These are phyloP conservation scores for Trichoderma lentiforme DNA, from an alignment of 2,329 filamentous ascomycete genomes.

Conservation along the genomic window DNA sequence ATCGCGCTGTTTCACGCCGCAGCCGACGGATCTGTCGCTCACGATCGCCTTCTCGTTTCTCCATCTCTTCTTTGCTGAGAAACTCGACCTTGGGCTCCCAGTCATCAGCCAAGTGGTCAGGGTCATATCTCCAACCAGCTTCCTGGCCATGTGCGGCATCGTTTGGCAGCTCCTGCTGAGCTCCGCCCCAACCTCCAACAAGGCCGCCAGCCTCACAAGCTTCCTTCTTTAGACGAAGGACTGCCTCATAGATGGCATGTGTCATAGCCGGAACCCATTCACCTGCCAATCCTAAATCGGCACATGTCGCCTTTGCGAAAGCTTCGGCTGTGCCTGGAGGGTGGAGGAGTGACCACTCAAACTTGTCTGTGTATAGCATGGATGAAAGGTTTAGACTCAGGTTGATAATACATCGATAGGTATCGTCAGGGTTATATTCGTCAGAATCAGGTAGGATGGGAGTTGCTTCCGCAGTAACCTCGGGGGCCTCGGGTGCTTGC, in stretches of 20 bases:
- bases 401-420: slow-evolving; percentile 87
- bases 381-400: slow-evolving; percentile 90
- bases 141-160: slow-evolving; percentile 78
- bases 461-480: slow-evolving; percentile 68
- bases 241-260: slow-evolving; percentile 95
- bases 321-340: slow-evolving; percentile 87
- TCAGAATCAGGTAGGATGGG: slow-evolving; percentile 61
- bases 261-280: slow-evolving; percentile 95
- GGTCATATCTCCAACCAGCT: slow-evolving; percentile 93
- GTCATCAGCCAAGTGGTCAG: slow-evolving; percentile 78
- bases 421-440: slow-evolving; percentile 85
- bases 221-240: slow-evolving; percentile 90
- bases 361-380: slow-evolving; percentile 91
- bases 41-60: slow-evolving; percentile 91
- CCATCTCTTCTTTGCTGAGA: slow-evolving; percentile 92
- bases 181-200: slow-evolving; percentile 65
- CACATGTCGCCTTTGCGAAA: slow-evolving; percentile 89
- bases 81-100: slow-evolving; percentile 82
- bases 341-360: slow-evolving; percentile 94
- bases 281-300: slow-evolving; percentile 81
- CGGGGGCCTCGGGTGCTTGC: slow-evolving; percentile 43
- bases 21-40: slow-evolving; percentile 86
- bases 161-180: slow-evolving; percentile 71
- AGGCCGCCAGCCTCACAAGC: slow-evolving; percentile 88
- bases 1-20: slow-evolving; percentile 85